These are phyloP conservation scores for Silene noctiflora DNA, from an alignment of 179 eudicot species.

Conservation along the genomic window DNA sequence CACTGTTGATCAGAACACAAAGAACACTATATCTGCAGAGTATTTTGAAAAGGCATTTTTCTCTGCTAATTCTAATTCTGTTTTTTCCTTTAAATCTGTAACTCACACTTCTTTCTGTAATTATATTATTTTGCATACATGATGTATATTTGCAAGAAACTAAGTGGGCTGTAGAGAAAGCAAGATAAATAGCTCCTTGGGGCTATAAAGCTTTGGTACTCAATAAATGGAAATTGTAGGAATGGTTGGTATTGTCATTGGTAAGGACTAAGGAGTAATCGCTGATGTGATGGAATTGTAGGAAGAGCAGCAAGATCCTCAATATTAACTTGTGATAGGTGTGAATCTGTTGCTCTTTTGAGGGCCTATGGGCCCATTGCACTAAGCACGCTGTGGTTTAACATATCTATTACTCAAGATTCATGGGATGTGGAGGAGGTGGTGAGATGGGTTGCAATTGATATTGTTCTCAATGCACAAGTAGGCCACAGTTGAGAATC, in stretches of 20 bases:
- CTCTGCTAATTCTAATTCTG: neutral
- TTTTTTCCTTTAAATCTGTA: neutral
- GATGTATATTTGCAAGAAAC: neutral
- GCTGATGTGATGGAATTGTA: neutral
- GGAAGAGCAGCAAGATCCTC: neutral
- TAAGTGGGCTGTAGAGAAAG: constrained; percentile 1
- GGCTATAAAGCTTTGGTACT: neutral
- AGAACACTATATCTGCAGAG: constrained; percentile 44
- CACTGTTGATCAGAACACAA: constrained; percentile 28
- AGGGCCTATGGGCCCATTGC: neutral
- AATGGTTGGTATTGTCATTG: neutral
- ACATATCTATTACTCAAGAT: neutral
- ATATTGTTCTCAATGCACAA: neutral
- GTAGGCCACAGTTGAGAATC: neutral
- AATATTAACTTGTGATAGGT: neutral
- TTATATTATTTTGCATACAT: neutral
- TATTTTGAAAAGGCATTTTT: constrained; percentile 60
- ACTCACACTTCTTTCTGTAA: neutral
- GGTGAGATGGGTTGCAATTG: neutral
- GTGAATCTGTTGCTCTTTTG: neutral
- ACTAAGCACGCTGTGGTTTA: neutral
- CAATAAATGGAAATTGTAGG: neutral
- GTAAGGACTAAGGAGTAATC: neutral
- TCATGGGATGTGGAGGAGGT: neutral
- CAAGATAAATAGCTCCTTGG: constrained; percentile 1